phyloP scores from a whole-genome alignment of 2,329 filamentous ascomycete species.

The Aspergillus neoniger region DNA sequence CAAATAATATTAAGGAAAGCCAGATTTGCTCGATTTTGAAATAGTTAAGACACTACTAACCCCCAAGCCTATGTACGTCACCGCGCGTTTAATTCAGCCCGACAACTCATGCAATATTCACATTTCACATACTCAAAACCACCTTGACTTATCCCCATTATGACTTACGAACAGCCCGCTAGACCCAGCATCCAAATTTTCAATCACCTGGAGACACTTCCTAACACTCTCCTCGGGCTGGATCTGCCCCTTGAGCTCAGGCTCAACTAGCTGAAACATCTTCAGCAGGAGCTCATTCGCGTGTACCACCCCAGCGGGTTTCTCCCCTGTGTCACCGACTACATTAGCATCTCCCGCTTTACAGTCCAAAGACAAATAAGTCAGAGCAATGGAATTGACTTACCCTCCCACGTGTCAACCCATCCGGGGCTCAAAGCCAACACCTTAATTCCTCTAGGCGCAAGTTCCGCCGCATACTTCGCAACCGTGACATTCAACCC shows the following conservation, averaged over 20 bases:
- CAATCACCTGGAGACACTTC: slow-evolving; percentile 28
- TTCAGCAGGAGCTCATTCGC: slow-evolving; percentile 22
- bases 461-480: slow-evolving; percentile 43
- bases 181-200: slow-evolving; percentile 20
- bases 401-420: slow-evolving; percentile 28
- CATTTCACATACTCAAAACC: slow-evolving; percentile 2
- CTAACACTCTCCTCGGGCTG: slow-evolving; percentile 29
- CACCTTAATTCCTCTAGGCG: slow-evolving; percentile 35
- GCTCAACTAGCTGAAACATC: slow-evolving; percentile 23
- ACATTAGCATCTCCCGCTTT: background rate
- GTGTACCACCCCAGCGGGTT: slow-evolving; percentile 11
- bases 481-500: slow-evolving; percentile 45
- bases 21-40: too few relatives aligned
- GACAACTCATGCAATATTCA: background rate
- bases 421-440: slow-evolving; percentile 39
- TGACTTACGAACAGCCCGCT: slow-evolving; percentile 29
- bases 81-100: too few relatives aligned
- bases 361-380: background rate
- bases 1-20: too few relatives aligned
- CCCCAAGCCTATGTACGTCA: too few relatives aligned
- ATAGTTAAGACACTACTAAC: too few relatives aligned
- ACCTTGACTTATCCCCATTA: slow-evolving; percentile 26
- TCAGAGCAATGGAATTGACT: slow-evolving; percentile 7
- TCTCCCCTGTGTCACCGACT: slow-evolving; percentile 9
- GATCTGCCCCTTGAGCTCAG: slow-evolving; percentile 26